Base-by-base conservation (phyloP, 768 basidiomycete species). In the Floccularia luteovirens region DNA sequence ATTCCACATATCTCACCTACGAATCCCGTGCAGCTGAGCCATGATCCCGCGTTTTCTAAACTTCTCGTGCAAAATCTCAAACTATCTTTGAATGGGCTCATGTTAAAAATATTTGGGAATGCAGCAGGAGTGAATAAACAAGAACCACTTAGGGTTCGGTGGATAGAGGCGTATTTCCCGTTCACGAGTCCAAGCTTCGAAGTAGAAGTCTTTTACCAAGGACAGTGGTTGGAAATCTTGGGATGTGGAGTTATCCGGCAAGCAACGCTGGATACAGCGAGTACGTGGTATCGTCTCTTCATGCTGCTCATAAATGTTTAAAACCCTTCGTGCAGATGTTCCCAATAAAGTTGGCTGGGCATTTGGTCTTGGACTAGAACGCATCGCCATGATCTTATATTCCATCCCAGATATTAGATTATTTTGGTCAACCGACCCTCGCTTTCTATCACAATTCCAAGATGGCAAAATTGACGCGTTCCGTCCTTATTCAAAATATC, bases 111-210 rank as follows among this genome's bases (percentile, higher is more conserved):
- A 20, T 97, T 98, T 57, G 86, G 87, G 3, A 71, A 67, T 6
- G 67, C 58, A 8, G 68, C 66, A 13, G 74, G 66, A 8, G 65
- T 66, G 20, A 68, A 60, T 17, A 66, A 64, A 13, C 66, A 73
- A 25, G 75, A 86, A 36, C 93, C 96, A 19, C 66, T 99, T 45
- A 70, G 77, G 47, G 85, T 99, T 20, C 71, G 96, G 16, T 99
- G 96, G 96, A 97, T 98, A 47, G 91, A 97, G 56, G 90, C 94
- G 2, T 90, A 87, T 54, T 98, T 99, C 63, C 96, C 96, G 1
- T 99, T 94, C 71, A 99, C 96, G 41, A 86, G 82, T 44, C 96
- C 96, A 6, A 96, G 92, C 57, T 99, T 89, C 55, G 94, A 99
- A 56, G 93, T 99, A 30, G 96, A 99, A 57, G 92, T 98, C 3